These are phyloP conservation scores for Microbotryum violaceum DNA, from an alignment of 1,284 basidiomycete genomes.

Conservation along the genomic window DNA sequence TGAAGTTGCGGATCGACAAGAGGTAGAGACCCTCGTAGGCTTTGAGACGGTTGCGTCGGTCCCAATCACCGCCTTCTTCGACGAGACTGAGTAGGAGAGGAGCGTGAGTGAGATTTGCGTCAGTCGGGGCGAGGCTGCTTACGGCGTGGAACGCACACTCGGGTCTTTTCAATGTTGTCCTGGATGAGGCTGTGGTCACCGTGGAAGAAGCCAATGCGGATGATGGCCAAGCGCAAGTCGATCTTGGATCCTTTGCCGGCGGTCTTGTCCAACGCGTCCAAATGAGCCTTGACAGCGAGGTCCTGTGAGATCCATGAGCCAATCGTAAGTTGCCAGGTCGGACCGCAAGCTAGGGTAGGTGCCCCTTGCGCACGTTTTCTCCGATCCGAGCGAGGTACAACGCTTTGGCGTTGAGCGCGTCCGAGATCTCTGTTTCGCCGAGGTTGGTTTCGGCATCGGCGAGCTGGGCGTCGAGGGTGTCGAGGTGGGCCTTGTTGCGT, in stretches of 20 bases:
- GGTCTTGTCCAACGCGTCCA: slow-evolving; percentile 81
- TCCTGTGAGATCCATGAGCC: slow-evolving; percentile 49
- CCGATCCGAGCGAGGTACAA: slow-evolving; percentile 83
- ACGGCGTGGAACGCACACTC: slow-evolving; percentile 53
- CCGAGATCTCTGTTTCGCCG: slow-evolving; percentile 88
- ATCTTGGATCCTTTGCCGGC: slow-evolving; percentile 88
- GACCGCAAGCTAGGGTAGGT: background rate
- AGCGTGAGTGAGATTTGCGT: background rate
- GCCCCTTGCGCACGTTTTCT: slow-evolving; percentile 59
- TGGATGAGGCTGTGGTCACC: slow-evolving; percentile 69
- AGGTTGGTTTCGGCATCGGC: slow-evolving; percentile 82
- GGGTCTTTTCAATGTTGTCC: slow-evolving; percentile 67
- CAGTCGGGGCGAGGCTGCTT: too few species aligned
- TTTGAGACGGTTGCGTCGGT: slow-evolving; percentile 89
- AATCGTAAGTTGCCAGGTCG: background rate
- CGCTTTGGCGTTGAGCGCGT: slow-evolving; percentile 75
- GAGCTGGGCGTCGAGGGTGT: slow-evolving; percentile 67
- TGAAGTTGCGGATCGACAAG: slow-evolving; percentile 66
- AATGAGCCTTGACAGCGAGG: slow-evolving; percentile 66
- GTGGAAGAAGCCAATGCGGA: slow-evolving; percentile 88
- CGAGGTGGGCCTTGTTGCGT: slow-evolving; percentile 67
- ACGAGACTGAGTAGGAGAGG: slow-evolving; percentile 55
- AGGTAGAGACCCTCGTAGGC: slow-evolving; percentile 86
- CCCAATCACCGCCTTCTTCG: slow-evolving; percentile 97
- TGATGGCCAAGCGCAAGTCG: slow-evolving; percentile 81